phyloP scores from a whole-genome alignment of 176 grass and related monocot species.

The Oryza australiensis region DNA sequence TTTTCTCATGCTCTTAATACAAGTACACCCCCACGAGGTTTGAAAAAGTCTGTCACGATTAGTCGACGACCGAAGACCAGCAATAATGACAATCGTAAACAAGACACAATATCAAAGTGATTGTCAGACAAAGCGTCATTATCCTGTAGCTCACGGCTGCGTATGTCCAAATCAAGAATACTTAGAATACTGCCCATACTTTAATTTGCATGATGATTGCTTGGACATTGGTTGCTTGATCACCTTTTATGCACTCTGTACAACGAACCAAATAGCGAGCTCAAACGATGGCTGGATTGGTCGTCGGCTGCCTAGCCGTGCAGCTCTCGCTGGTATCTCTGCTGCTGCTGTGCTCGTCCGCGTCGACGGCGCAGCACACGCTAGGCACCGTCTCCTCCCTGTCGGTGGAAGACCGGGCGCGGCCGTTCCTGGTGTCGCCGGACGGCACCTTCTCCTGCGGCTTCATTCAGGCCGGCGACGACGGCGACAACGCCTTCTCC shows the following conservation, averaged over 20 bases:
- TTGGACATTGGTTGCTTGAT: background rate
- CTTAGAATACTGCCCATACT: background rate
- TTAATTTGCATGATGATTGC: background rate
- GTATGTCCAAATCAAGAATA: background rate
- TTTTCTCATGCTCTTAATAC: no score
- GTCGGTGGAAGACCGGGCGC: conserved; percentile 9
- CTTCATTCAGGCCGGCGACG: background rate
- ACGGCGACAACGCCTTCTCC: background rate
- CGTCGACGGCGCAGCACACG: conserved; percentile 10
- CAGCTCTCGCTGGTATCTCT: background rate
- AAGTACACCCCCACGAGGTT: no score
- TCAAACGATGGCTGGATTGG: background rate
- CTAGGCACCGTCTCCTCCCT: conserved; percentile 12
- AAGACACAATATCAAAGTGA: no score
- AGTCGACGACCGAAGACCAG: no score
- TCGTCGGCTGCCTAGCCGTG: background rate
- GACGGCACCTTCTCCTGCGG: no score
- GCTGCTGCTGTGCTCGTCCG: background rate
- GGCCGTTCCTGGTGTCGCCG: background rate
- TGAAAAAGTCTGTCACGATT: no score
- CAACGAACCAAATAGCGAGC: background rate
- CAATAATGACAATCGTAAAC: no score
- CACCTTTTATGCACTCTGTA: background rate
- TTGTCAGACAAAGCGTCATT: background rate
- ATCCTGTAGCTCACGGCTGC: no score